phyloP scores from a whole-genome alignment of 2,329 filamentous ascomycete genomes.

The Escovopsis sp. region DNA sequence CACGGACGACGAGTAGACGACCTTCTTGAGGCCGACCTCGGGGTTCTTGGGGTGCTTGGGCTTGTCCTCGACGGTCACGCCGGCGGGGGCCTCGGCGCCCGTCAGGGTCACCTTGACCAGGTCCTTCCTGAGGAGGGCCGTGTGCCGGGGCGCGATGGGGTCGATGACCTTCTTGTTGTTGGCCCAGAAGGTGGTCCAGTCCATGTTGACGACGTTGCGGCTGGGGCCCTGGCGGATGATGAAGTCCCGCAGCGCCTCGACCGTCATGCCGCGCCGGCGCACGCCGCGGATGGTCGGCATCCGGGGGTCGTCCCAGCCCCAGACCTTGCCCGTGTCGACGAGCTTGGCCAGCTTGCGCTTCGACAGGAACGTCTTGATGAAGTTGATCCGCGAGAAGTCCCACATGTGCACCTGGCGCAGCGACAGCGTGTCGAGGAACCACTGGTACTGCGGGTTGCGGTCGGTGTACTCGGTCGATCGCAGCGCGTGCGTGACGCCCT shows the following conservation, averaged over 20 bases:
- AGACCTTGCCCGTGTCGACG: constrained; percentile 60
- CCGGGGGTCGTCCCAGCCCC: constrained; percentile 75
- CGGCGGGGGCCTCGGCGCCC: constrained; percentile 51
- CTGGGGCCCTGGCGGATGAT: constrained; percentile 74
- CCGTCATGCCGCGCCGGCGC: constrained; percentile 62
- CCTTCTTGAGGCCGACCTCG: constrained; percentile 71
- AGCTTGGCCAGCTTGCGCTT: constrained; percentile 80
- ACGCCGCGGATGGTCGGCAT: constrained; percentile 78
- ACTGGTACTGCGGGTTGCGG: constrained; percentile 74
- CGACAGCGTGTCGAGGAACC: constrained; percentile 63
- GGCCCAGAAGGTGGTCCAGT: constrained; percentile 63
- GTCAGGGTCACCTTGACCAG: constrained; percentile 55
- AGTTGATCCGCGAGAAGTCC: constrained; percentile 77
- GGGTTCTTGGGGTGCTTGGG: constrained; percentile 85
- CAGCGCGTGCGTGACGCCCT: constrained; percentile 72
- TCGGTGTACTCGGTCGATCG: constrained; percentile 80
- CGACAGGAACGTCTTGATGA: constrained; percentile 66
- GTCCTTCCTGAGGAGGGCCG: constrained; percentile 55
- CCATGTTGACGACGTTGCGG: constrained; percentile 71
- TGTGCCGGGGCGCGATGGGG: constrained; percentile 59
- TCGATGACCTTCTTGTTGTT: constrained; percentile 75
- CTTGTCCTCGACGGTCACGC: constrained; percentile 55
- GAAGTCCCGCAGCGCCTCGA: constrained; percentile 66
- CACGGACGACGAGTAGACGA: constrained; percentile 60
- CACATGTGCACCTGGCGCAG: constrained; percentile 69